These are phyloP conservation scores for Blastobotrys chiropterorum DNA, from an alignment of 805 yeast genomes.

Conservation along the genomic window DNA sequence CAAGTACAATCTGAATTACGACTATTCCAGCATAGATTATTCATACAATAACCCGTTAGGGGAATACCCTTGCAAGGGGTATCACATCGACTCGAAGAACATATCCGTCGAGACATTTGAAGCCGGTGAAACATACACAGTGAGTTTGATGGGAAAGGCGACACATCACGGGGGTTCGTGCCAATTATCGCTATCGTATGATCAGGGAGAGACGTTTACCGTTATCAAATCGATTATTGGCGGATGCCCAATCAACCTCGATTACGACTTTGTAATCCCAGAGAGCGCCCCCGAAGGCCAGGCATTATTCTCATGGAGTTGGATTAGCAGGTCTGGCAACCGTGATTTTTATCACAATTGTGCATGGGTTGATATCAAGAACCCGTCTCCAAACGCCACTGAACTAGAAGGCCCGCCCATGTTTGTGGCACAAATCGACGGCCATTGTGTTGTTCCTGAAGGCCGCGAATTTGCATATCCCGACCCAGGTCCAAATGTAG, in stretches of 20 bases:
- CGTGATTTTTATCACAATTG: slow-evolving; percentile 22
- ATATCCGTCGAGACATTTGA: slow-evolving; percentile 13
- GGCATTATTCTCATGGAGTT: slow-evolving; percentile 21
- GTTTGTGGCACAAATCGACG: slow-evolving; percentile 19
- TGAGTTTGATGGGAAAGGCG: slow-evolving; percentile 16
- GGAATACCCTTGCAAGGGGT: slow-evolving; percentile 22
- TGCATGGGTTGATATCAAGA: slow-evolving; percentile 20
- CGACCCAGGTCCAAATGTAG: slow-evolving; percentile 18
- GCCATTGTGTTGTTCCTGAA: slow-evolving; percentile 18
- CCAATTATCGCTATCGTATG: slow-evolving; percentile 22
- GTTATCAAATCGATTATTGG: slow-evolving; percentile 23
- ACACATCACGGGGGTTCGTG: slow-evolving; percentile 23
- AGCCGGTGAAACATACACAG: slow-evolving; percentile 13
- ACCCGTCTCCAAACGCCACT: slow-evolving; percentile 2
- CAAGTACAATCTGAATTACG: slow-evolving; percentile 13
- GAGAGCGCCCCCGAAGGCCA: slow-evolving; percentile 18
- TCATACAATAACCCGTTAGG: slow-evolving; percentile 19
- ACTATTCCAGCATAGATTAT: slow-evolving; percentile 13
- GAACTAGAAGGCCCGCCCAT: slow-evolving; percentile 15
- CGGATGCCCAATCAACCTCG: slow-evolving; percentile 19
- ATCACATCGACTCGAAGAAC: slow-evolving; percentile 14
- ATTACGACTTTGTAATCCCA: slow-evolving; percentile 18
- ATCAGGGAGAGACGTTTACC: slow-evolving; percentile 19
- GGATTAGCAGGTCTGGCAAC: slow-evolving; percentile 21
- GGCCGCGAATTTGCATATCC: slow-evolving; percentile 22